Conservation (phyloP, 2,329 filamentous ascomycete species). For the Monosporascus sp. region DNA sequence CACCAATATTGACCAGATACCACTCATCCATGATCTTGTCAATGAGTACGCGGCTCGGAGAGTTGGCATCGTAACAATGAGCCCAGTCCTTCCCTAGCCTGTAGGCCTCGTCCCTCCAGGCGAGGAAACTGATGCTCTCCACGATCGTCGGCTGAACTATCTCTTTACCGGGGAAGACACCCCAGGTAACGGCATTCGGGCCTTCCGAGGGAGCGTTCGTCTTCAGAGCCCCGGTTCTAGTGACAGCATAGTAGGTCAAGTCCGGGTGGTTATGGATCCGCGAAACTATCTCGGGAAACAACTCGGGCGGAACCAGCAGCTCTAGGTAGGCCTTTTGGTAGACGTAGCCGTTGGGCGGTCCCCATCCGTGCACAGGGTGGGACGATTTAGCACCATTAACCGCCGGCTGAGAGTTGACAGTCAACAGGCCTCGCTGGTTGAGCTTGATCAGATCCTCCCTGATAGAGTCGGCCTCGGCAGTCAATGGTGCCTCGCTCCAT, state of each 20-base stretch:
- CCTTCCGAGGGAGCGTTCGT: slow-evolving; percentile 82
- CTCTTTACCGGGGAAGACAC: slow-evolving; percentile 96
- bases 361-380: slow-evolving; percentile 87
- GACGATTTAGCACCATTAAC: slow-evolving; percentile 87
- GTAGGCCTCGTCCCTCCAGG: slow-evolving; percentile 98
- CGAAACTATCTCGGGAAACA: slow-evolving; percentile 71
- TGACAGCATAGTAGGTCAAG: slow-evolving; percentile 91
- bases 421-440: slow-evolving; percentile 82
- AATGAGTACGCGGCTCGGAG: slow-evolving; percentile 74
- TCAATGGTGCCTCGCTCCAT: slow-evolving; percentile 90
- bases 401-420: slow-evolving; percentile 95
- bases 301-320: slow-evolving; percentile 74
- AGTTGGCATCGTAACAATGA: slow-evolving; percentile 74
- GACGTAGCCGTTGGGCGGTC: slow-evolving; percentile 89
- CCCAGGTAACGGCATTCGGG: slow-evolving; percentile 98
- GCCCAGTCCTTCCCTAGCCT: slow-evolving; percentile 90
- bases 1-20: slow-evolving; percentile 93
- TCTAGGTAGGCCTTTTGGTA: slow-evolving; percentile 98
- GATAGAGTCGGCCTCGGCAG: slow-evolving; percentile 74
- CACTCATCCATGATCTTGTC: slow-evolving; percentile 81
- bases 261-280: slow-evolving; percentile 75
- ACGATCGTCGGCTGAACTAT: slow-evolving; percentile 99
- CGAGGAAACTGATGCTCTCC: slow-evolving; percentile 93
- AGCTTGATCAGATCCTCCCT: slow-evolving; percentile 71
- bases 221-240: slow-evolving; percentile 72